Percentiles rank a stretch among this genome's conserved stretches.
Evolutionary conservation across 331 rosid genomes (phyloP).

Genomic region (Spiraea crenata): DNA sequence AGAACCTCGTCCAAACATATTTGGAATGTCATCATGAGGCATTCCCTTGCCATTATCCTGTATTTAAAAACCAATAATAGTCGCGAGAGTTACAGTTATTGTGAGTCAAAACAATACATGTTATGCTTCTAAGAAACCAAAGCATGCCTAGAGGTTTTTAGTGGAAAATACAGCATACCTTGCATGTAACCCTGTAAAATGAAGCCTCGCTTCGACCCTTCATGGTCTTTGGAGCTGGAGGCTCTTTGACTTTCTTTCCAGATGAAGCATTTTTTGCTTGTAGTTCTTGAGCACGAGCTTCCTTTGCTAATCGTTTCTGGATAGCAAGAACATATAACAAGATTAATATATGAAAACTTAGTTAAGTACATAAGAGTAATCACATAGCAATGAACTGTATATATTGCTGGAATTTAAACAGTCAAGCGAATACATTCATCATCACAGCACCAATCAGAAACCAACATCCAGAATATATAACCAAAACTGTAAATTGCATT

Average conservation of each 20-base stretch:
- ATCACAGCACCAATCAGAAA: too few species aligned
- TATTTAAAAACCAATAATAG: conserved; percentile 20
- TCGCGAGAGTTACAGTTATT: background rate
- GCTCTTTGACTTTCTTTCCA: too few species aligned
- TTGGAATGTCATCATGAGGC: conserved; percentile 97
- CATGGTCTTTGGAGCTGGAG: too few species aligned
- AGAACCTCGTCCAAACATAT: conserved; percentile 99
- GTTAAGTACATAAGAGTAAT: background rate
- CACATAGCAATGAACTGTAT: background rate
- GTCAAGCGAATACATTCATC: too few species aligned
- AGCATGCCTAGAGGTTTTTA: conserved; percentile 10
- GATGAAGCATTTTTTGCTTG: too few species aligned
- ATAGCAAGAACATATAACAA: too few species aligned
- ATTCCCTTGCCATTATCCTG: conserved; percentile 98
- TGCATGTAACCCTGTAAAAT: conserved; percentile 92
- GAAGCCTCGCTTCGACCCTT: conserved; percentile 95
- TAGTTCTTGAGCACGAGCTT: too few species aligned
- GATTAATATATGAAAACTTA: too few species aligned
- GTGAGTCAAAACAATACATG: conserved; percentile 13
- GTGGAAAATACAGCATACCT: conserved; percentile 47
- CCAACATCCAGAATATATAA: too few species aligned
- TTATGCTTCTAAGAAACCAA: conserved; percentile 14
- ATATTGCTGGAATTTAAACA: too few species aligned
- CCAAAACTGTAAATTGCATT: too few species aligned
- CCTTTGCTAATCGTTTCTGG: too few species aligned